Conservation (phyloP, 1,139 yeast species). For the Pneumocystis murina region DNA sequence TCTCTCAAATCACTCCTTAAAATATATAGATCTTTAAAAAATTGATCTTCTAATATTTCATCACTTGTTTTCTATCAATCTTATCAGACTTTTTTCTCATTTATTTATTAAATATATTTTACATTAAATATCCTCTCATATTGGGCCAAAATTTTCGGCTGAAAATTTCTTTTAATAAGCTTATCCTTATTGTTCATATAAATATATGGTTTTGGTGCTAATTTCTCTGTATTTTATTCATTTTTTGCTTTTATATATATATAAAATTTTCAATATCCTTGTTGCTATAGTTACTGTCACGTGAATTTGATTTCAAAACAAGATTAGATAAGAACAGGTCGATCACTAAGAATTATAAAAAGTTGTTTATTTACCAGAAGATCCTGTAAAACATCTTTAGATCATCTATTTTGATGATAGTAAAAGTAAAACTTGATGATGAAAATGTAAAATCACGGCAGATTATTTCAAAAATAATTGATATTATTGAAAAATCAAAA, state of each 20-base stretch:
- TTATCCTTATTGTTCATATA: not conserved
- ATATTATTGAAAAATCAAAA: not conserved
- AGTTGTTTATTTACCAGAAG: not conserved
- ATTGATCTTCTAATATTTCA: not conserved
- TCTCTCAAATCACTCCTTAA: slow-evolving; percentile 8
- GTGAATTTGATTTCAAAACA: too few relatives aligned
- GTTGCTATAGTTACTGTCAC: too few relatives aligned
- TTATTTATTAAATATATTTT: not conserved
- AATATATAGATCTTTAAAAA: not conserved
- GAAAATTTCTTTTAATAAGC: not conserved
- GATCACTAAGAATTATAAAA: not conserved
- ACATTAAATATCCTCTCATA: not conserved
- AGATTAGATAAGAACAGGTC: too few relatives aligned
- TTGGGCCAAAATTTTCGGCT: not conserved
- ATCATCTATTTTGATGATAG: not conserved
- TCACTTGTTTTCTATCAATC: not conserved
- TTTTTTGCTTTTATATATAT: not conserved
- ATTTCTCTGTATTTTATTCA: not conserved
- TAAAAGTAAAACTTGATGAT: not conserved
- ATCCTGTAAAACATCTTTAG: not conserved
- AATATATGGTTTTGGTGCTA: not conserved
- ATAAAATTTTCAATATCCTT: too few relatives aligned
- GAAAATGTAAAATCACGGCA: not conserved
- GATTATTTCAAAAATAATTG: not conserved
- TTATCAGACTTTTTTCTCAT: not conserved